Conservation (phyloP, 2,329 filamentous ascomycete genomes). For the Colletotrichum kahawae region DNA sequence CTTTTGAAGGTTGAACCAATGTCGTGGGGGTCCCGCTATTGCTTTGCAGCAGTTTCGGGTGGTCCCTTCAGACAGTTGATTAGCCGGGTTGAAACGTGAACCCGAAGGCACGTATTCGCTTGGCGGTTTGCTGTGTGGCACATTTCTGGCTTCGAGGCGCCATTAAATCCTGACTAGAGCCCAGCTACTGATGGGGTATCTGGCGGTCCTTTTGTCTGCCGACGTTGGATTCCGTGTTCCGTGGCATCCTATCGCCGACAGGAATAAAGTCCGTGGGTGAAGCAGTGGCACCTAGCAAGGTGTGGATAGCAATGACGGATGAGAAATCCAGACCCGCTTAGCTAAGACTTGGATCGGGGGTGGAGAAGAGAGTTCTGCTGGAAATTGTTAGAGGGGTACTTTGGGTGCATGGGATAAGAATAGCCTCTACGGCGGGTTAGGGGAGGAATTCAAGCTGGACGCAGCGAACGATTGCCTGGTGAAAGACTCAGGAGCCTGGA, state of each 20-base stretch:
- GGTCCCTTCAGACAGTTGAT: neutral
- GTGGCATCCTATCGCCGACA: neutral
- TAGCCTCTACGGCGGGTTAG: neutral
- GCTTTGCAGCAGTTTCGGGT: neutral
- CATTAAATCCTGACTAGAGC: neutral
- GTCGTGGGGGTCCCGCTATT: neutral
- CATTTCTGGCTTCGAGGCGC: neutral
- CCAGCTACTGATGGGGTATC: neutral
- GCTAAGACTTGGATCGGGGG: neutral
- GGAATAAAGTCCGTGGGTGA: neutral
- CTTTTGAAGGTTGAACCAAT: neutral
- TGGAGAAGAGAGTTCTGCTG: neutral
- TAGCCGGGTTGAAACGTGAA: neutral
- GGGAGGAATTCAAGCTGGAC: neutral
- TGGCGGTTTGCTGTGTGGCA: neutral
- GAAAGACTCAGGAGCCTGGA: neutral
- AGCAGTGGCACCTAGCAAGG: neutral
- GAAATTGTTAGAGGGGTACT: conserved; percentile 15
- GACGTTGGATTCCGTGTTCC: neutral
- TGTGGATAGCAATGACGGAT: conserved; percentile 9
- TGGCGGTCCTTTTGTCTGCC: no score
- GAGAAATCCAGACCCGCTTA: conserved; percentile 10
- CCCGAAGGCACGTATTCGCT: neutral
- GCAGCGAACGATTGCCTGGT: neutral
- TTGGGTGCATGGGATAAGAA: neutral